Conservation (phyloP, 1,139 yeast species). For the Yamadazyma triangularis region DNA sequence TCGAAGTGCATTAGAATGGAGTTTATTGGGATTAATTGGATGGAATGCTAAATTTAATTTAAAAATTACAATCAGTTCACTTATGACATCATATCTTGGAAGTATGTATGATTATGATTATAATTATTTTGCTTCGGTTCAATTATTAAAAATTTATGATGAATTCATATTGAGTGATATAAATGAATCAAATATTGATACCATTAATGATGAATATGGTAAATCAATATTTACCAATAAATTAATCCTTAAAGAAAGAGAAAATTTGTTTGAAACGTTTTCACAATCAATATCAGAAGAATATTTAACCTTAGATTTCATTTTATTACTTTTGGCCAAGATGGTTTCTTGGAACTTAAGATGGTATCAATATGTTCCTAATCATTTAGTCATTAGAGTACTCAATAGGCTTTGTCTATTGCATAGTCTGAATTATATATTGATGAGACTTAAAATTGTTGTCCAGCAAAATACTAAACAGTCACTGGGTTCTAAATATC, state of each 20-base stretch:
- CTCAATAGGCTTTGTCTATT: conserved; percentile 25
- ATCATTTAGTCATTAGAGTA: conserved; percentile 24
- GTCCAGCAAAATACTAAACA: conserved; percentile 28
- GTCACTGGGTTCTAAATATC: neutral
- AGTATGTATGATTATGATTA: conserved; percentile 23
- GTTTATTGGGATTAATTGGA: conserved; percentile 36
- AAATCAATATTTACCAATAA: conserved; percentile 29
- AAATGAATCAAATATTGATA: conserved; percentile 26
- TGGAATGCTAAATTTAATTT: conserved; percentile 40
- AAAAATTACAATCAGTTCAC: conserved; percentile 33
- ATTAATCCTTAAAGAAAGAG: conserved; percentile 26
- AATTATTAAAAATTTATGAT: conserved; percentile 35
- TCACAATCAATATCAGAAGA: conserved; percentile 21
- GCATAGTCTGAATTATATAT: conserved; percentile 29
- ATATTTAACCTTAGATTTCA: conserved; percentile 31
- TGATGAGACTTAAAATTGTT: conserved; percentile 28
- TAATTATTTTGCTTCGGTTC: conserved; percentile 37
- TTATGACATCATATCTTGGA: conserved; percentile 39
- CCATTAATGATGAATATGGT: conserved; percentile 26
- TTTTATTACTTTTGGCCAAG: conserved; percentile 30
- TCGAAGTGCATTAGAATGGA: conserved; percentile 44
- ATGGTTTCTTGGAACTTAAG: conserved; percentile 37
- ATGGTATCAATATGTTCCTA: conserved; percentile 40
- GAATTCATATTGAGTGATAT: conserved; percentile 38
- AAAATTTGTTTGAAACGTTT: conserved; percentile 19